Conservation (phyloP, 2,329 filamentous ascomycete genomes). For the Paramyrothecium roridum region DNA sequence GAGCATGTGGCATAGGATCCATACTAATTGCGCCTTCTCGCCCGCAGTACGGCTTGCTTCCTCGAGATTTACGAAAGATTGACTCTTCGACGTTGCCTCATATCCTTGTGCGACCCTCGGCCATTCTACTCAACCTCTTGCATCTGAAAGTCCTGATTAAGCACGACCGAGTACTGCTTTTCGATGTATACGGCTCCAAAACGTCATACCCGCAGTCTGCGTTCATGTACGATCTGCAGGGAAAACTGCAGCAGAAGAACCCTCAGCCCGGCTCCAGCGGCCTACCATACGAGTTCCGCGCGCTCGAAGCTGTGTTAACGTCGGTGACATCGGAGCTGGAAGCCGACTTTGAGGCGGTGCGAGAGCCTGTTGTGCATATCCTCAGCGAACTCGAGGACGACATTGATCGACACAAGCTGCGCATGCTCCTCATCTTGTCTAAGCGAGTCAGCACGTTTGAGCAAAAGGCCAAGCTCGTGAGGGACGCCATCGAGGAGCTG, state of each 20-base stretch:
- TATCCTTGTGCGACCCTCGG: slow-evolving; percentile 87
- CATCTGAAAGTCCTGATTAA: slow-evolving; percentile 96
- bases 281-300: slow-evolving; percentile 92
- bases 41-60: slow-evolving; percentile 78
- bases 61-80: slow-evolving; percentile 94
- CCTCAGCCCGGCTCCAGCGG: slow-evolving; percentile 49
- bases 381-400: slow-evolving; percentile 91
- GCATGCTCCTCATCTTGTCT: slow-evolving; percentile 86
- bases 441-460: slow-evolving; percentile 97
- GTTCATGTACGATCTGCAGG: slow-evolving; percentile 97
- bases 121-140: slow-evolving; percentile 93
- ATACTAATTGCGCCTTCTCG: slow-evolving; percentile 5
- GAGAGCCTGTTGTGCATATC: slow-evolving; percentile 87
- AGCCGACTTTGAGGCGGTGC: slow-evolving; percentile 89
- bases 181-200: slow-evolving; percentile 92
- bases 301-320: slow-evolving; percentile 90
- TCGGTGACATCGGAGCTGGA: slow-evolving; percentile 90
- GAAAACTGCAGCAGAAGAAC: slow-evolving; percentile 81
- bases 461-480: slow-evolving; percentile 90
- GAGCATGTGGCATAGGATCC: not conserved
- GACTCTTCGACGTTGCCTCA: slow-evolving; percentile 94
- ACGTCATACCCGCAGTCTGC: slow-evolving; percentile 93
- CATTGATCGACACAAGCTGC: slow-evolving; percentile 90
- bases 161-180: slow-evolving; percentile 87
- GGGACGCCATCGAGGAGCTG: slow-evolving; percentile 92